Evolutionary conservation across 805 yeast genomes (phyloP), one percentile per base, ranked within the genome.

Genomic region (Starmerella roubikii): DNA sequence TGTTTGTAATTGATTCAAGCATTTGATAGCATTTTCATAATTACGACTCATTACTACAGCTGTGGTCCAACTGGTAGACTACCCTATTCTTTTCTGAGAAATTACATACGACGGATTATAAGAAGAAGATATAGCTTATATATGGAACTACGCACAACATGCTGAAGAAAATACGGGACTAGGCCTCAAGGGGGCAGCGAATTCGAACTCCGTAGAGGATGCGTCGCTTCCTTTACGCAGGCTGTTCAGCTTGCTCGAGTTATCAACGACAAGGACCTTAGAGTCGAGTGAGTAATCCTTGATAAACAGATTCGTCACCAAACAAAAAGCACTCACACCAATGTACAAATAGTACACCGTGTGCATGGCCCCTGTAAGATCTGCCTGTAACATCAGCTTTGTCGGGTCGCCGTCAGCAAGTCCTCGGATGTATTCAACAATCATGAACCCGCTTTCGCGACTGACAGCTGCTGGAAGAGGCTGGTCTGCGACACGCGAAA

Each of bases 1-100:
- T 19, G 96, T 79, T 57, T 91, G 99, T 27, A 88, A 63, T 2
- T 84, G 70, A 60, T 91, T 91, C 52, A 91, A 67, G 3, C 91
- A 81, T 37, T 68, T 67, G 34, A 91, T 73, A 1, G 99, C 98
- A 59, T 85, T 95, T 56, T 69, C 36, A 37, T 58, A 59, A 34
- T 40, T 36, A 6, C 40, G 32, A 10, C 13, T n/a, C 40, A 37
- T 37, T 10, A 22, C n/a, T n/a, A n/a, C n/a, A n/a, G n/a, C n/a
- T n/a, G n/a, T n/a, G n/a, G n/a, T n/a, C n/a, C n/a, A n/a, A n/a
- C n/a, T n/a, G n/a, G n/a, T n/a, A n/a, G n/a, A n/a, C n/a, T n/a
- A n/a, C n/a, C n/a, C n/a, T n/a, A n/a, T n/a, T n/a, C n/a, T n/a
- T n/a, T n/a, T n/a, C n/a, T n/a, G n/a, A n/a, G n/a, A n/a, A n/a